A percentile compares a stretch with the other conserved stretches of the same genome.
Evolutionary conservation across 176 grass and related monocot species (phyloP).

Genomic region (Hordeum vulgare): DNA sequence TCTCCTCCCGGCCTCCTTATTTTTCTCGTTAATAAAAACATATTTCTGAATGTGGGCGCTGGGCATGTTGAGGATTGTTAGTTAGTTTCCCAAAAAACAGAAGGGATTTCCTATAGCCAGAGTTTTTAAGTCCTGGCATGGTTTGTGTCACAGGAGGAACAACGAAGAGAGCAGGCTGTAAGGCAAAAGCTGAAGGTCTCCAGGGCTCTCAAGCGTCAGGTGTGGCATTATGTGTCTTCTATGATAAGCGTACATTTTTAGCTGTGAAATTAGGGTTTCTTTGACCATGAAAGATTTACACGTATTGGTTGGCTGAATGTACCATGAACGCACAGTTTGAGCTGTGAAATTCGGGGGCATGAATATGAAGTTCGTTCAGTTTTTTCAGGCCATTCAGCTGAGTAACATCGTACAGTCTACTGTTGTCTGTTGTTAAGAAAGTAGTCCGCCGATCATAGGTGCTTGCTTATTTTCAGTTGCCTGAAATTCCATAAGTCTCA

Average conservation of each 20-base stretch:
- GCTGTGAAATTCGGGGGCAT: not conserved
- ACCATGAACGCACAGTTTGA: not conserved
- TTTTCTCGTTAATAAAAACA: not conserved
- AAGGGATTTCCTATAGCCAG: not conserved
- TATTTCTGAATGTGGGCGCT: not conserved
- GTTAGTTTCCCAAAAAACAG: too few species aligned
- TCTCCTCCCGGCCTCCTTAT: not conserved
- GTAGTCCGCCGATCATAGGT: not conserved
- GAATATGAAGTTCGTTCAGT: constrained; percentile 13
- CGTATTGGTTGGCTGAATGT: not conserved
- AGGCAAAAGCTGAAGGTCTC: not conserved
- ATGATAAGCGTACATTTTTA: not conserved
- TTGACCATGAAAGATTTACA: not conserved
- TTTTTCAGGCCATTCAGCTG: not conserved
- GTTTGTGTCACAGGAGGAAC: constrained; percentile 25
- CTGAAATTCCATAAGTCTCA: not conserved
- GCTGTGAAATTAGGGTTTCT: not conserved
- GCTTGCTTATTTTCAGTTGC: not conserved
- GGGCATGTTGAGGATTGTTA: not conserved
- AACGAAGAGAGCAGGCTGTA: not conserved
- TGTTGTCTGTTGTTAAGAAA: not conserved
- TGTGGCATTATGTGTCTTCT: constrained; percentile 5
- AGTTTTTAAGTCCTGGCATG: constrained; percentile 2
- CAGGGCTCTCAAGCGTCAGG: constrained; percentile 10
- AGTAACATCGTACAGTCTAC: not conserved